Base-by-base conservation (phyloP, 768 basidiomycete genomes). In the Suillus discolor region DNA sequence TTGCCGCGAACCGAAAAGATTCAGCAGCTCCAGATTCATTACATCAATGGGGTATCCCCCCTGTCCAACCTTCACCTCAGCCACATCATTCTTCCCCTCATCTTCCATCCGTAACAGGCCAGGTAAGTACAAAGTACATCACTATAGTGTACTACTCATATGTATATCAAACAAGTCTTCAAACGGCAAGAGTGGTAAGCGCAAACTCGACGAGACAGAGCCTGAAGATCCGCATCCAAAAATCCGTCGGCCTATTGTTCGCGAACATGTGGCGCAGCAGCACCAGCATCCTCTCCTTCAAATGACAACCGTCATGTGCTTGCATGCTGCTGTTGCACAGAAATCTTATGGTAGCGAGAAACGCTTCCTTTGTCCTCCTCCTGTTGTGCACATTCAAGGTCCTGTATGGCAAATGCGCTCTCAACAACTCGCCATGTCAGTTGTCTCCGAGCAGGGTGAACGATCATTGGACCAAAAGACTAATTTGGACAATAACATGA, bases 321-420 rank as follows among this genome's bases (percentile, higher is more conserved):
- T 96, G 62, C 95, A 97, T 73, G 94, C 95, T 31, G 93, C 93
- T 39, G 94, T 96, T 61, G 96, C 94, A 2, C 96, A 97, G 80
- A 97, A 97, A 80, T 96, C 94, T 13, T 97, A 97, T 74, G 94
- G 94, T 61, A 94, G 91, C 76, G 96, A 97, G 81, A 96, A 96
- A 77, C 90, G 96, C 65, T 95, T 96, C 74, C 85, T 98, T 44
- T 94, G 93, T 72, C 96, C 96, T 11, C 95, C 96, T 4, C 96
- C 96, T 11, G 87, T 97, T 65, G 93, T 98, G 38, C 92, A 94
- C 70, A 93, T 96, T 69, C 92, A 94, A 71, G 94, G 94, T 23
- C 92, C 95, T 3, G 88, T 90, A 45, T 89, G 89, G 87, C 90
- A 92, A 68, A 89, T 93, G 82, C 89, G 90, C 62, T 82, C 85